A percentile compares a stretch with the other conserved stretches of the same genome.
Conservation (phyloP, 768 basidiomycete genomes). For the Infundibulicybe gibba region DNA sequence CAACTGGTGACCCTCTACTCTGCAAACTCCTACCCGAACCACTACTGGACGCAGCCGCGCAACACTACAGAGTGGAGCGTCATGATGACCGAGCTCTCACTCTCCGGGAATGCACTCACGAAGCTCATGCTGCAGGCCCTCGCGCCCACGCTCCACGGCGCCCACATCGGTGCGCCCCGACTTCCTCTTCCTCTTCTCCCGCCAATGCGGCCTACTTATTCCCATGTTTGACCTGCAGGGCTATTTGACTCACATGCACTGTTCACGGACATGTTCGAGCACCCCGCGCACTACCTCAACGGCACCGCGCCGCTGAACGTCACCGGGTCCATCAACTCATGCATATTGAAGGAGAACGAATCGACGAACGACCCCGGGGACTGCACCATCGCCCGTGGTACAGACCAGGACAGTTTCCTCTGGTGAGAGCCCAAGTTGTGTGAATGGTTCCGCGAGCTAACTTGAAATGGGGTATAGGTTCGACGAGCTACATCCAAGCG, state of each 20-base stretch:
- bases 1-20: slow-evolving; percentile 32
- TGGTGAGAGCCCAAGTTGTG: slow-evolving; percentile 38
- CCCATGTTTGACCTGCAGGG: slow-evolving; percentile 14
- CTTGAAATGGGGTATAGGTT: slow-evolving; percentile 23
- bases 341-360: slow-evolving; percentile 27
- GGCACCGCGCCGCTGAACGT: slow-evolving; percentile 48
- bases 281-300: slow-evolving; percentile 32
- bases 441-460: not conserved
- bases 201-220: too few species aligned
- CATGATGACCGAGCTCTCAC: slow-evolving; percentile 26
- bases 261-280: slow-evolving; percentile 35
- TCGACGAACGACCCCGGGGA: slow-evolving; percentile 14
- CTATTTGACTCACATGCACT: slow-evolving; percentile 40
- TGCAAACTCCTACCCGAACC: slow-evolving; percentile 26
- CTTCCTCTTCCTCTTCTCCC: too few species aligned
- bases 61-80: slow-evolving; percentile 27
- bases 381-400: slow-evolving; percentile 35
- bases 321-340: slow-evolving; percentile 28
- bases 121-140: slow-evolving; percentile 29
- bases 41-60: slow-evolving; percentile 27
- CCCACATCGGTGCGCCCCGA: slow-evolving; percentile 50
- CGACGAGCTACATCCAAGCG: slow-evolving; percentile 60
- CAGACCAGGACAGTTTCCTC: slow-evolving; percentile 53
- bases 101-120: slow-evolving; percentile 30
- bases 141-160: slow-evolving; percentile 27